phyloP scores from a whole-genome alignment of 192 early-diverging fungal genomes.

The Coemansia sp. region DNA sequence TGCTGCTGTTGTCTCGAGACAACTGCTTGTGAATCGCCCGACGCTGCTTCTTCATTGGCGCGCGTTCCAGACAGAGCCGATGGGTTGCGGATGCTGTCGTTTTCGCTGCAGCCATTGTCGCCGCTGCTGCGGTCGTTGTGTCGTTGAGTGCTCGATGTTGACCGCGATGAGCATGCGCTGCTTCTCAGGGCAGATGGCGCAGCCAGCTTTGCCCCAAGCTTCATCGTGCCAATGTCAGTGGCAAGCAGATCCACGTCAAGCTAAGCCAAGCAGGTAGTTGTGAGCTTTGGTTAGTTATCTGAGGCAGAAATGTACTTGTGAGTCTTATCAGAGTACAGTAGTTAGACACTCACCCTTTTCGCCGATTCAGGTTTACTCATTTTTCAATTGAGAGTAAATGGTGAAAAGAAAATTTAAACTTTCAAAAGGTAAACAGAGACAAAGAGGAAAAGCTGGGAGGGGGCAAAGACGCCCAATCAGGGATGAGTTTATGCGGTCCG shows the following conservation, averaged over 20 bases:
- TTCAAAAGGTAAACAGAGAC: slow-evolving; percentile 3
- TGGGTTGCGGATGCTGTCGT: not conserved
- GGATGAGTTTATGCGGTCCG: too few relatives aligned
- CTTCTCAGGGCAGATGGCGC: not conserved
- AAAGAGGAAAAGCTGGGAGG: not conserved
- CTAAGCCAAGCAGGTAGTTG: slow-evolving; percentile 3
- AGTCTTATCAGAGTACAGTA: not conserved
- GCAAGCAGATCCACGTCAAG: slow-evolving; percentile 26
- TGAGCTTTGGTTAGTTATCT: not conserved
- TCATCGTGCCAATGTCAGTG: slow-evolving; percentile 32
- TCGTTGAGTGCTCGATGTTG: slow-evolving; percentile 10
- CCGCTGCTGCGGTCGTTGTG: not conserved
- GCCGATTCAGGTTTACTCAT: slow-evolving; percentile 1
- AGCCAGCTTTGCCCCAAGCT: slow-evolving; percentile 12
- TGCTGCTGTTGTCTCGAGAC: not conserved
- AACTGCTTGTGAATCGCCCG: not conserved
- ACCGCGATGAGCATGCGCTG: slow-evolving; percentile 2
- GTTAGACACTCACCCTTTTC: not conserved
- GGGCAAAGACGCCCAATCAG: too few relatives aligned
- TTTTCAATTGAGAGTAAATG: not conserved
- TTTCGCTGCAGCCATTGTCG: slow-evolving; percentile 2
- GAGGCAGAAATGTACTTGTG: not conserved
- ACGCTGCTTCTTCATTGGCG: not conserved
- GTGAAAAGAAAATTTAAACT: not conserved
- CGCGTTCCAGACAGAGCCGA: not conserved